Evolutionary conservation across 495 filamentous ascomycete species (phyloP).

Genomic region (Penicillium waksmanii): DNA sequence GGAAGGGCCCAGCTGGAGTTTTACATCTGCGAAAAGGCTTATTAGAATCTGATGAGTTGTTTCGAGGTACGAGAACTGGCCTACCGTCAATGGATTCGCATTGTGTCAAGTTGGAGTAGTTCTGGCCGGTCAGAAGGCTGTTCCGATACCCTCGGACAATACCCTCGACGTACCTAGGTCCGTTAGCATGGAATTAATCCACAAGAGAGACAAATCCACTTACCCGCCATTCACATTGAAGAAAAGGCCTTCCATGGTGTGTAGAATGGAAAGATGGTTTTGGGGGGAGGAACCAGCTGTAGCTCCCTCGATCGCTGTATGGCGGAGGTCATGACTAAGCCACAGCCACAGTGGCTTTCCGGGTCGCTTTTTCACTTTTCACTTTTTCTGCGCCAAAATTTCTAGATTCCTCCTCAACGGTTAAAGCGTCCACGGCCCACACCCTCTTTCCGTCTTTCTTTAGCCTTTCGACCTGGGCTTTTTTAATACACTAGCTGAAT

Average conservation of each 20-base stretch:
- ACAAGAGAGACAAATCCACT: constrained; percentile 20
- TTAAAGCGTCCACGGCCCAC: constrained; percentile 31
- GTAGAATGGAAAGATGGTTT: constrained; percentile 24
- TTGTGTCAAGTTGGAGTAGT: constrained; percentile 96
- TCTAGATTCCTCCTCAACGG: constrained; percentile 35
- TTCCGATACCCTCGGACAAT: constrained; percentile 97
- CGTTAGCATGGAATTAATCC: constrained; percentile 27
- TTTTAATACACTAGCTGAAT: constrained; percentile 21
- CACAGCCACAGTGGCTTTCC: constrained; percentile 36
- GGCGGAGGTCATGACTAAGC: constrained; percentile 28
- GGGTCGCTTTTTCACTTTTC: constrained; percentile 21
- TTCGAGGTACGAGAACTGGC: constrained; percentile 12
- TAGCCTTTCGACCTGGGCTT: constrained; percentile 21
- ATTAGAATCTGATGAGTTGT: constrained; percentile 15
- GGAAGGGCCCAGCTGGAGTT: constrained; percentile 92
- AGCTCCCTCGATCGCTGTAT: constrained; percentile 25
- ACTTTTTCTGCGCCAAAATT: constrained; percentile 41
- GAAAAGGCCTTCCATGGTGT: constrained; percentile 87
- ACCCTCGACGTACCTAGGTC: constrained; percentile 85
- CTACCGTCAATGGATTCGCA: constrained; percentile 98
- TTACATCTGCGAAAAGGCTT: constrained; percentile 69
- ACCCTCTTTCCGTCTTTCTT: constrained; percentile 26
- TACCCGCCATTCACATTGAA: constrained; percentile 97
- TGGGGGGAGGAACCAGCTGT: constrained; percentile 20
- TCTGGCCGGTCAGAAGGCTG: constrained; percentile 82